Evolutionary conservation across 805 yeast genomes (phyloP), one percentile per base, ranked within the genome.

Genomic region (Nakazawaea laoshanensis): DNA sequence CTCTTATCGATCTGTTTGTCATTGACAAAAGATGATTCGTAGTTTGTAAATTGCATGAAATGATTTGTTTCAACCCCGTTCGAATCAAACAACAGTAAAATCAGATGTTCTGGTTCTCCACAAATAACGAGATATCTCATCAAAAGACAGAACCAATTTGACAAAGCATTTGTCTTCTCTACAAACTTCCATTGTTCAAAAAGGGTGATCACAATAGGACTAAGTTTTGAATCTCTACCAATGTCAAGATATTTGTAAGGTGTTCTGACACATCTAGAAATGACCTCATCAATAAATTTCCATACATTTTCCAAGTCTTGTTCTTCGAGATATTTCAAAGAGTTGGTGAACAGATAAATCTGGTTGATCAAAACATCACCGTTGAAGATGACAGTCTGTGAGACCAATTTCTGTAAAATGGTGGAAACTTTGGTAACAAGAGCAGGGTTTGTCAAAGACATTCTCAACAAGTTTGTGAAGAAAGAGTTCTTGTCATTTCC

Each of bases 161-260:
- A 43, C 4, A 55, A 48, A 8, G 43, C 38, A 0, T 43, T 35
- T 9, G 53, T 55, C 4, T 63, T 57, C 16, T 30, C 35, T 8
- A 73, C 65, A 48, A 66, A 83, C 33, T 65, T 61, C 53, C 80
- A 68, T 48, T 87, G 96, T 42, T 87, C 96, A 28, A 74, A 52
- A 3, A 78, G 43, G 0, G 78, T 65, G 10, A 74, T 59, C 2
- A 67, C 43, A 32, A 79, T 65, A 0, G 86, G 83, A 37, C 86
- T 75, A 10, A 74, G 45, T n/a, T 47, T 46, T 5, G 6, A 5
- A 36, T 37, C 13, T 35, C 33, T 17, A 27, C 74, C 63, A 33
- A 52, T 40, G 48, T 89, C 96, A 33, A 85, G 67, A 45, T 87
- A 89, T 48, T 83, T 86, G 57, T 81, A 92, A 0, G 97, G 96